phyloP scores from a whole-genome alignment of 768 basidiomycete genomes.

The Kwoniella dejecticola region DNA sequence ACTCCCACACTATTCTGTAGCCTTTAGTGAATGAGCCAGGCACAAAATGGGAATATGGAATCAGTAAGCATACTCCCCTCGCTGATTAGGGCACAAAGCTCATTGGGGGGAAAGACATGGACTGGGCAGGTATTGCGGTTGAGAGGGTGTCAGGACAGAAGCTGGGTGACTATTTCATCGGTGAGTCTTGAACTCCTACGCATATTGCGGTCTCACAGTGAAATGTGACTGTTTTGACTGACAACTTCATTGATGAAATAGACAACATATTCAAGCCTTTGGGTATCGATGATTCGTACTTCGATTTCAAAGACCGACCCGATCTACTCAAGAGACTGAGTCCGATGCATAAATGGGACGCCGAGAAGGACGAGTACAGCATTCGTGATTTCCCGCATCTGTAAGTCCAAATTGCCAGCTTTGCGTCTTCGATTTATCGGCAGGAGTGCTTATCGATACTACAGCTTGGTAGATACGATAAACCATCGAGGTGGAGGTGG shows the following conservation, averaged over 20 bases:
- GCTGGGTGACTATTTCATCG: conserved; percentile 15
- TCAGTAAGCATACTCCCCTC: conserved; percentile 6
- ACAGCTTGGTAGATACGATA: conserved; percentile 1
- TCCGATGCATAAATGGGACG: conserved; percentile 22
- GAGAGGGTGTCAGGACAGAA: conserved; percentile 16
- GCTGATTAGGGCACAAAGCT: not conserved
- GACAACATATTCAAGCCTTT: conserved; percentile 25
- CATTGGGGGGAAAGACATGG: conserved; percentile 12
- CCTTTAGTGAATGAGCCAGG: conserved; percentile 27
- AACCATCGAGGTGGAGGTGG: conserved; percentile 22
- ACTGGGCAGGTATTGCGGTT: conserved; percentile 20
- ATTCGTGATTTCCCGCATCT: conserved; percentile 13
- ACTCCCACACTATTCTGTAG: conserved; percentile 1
- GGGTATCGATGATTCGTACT: conserved; percentile 16
- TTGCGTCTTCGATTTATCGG: not conserved
- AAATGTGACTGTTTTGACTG: not conserved
- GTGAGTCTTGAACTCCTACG: conserved; percentile 6
- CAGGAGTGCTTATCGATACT: too few species aligned
- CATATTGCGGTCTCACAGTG: not conserved
- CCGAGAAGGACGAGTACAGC: not conserved
- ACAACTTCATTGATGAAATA: not conserved
- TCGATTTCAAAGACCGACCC: conserved; percentile 16
- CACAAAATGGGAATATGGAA: conserved; percentile 24
- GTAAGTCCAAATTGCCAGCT: not conserved
- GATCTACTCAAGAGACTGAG: conserved; percentile 13